Base-by-base conservation (phyloP, 2,329 filamentous ascomycete genomes). In the Elsinoe australis region DNA sequence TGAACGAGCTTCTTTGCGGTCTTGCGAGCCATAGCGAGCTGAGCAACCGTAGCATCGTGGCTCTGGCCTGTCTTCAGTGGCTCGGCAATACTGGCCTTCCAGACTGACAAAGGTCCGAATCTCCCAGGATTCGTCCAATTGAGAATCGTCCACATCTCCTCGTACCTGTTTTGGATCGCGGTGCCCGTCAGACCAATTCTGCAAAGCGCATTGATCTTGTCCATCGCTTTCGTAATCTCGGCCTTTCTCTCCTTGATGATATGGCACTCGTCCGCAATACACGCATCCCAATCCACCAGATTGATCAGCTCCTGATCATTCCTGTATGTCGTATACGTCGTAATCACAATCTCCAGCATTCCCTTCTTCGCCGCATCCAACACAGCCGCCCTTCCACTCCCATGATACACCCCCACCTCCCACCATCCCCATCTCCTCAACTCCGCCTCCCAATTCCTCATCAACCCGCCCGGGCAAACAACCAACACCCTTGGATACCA, bases 111-210 rank as follows among this genome's bases (percentile, higher is more conserved):
- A 0, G 80, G 77, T 0, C 81, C 80, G 53, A 84, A 75, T 31
- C 65, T 67, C 0, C 88, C 90, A 0, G 92, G 92, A 56, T 94
- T 92, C 0, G 88, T 89, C 92, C 92, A 98, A 62, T 98, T 94
- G 2, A 98, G 71, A 0, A 98, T 72, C 0, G 88, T 94, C 90
- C 90, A 98, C 1, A 98, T 74, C 64, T 98, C 92, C 61, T 95
- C 87, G 62, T 98, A 98, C 55, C 87, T 92, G 65, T 98, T 98
- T 62, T 98, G 92, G 35, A 98, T 95, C 0, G 90, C 90, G 0
- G 92, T 98, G 1, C 92, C 92, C 0, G 89, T 96, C 6, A 98
- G 72, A 0, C 92, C 92, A 52, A 98, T 89, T 26, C 92, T 79
- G 60, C 92, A 96, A 2, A 96, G 75, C 0, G 89, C 81, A 57